Evolutionary conservation across 352 stramenopile species (phyloP).

Genomic region (Globisporangium heterothallicum): DNA sequence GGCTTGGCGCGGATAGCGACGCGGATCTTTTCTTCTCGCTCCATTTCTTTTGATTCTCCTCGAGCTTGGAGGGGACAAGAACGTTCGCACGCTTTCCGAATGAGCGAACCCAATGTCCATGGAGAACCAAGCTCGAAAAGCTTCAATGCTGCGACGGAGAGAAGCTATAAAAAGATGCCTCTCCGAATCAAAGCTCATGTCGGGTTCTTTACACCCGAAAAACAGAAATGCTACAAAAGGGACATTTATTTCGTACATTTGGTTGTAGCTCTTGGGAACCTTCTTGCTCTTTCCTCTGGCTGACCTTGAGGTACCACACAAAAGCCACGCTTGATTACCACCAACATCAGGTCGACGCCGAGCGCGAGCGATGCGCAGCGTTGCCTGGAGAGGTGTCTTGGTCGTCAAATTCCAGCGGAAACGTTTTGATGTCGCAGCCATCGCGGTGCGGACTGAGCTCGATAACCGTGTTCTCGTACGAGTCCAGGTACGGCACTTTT

Average conservation of each 20-base stretch:
- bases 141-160: conserved; percentile 2
- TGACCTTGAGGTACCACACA: background rate
- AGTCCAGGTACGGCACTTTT: conserved; percentile 68
- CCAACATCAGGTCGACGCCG: conserved; percentile 1
- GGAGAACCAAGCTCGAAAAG: too few species aligned
- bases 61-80: background rate
- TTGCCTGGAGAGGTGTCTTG: conserved; percentile 16
- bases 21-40: conserved; percentile 61
- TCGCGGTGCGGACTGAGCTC: conserved; percentile 79
- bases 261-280: background rate
- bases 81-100: too few species aligned
- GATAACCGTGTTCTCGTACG: conserved; percentile 65
- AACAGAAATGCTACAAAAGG: too few species aligned
- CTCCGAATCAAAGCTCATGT: too few species aligned
- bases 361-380: background rate
- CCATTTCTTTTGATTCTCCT: conserved; percentile 17
- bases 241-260: background rate
- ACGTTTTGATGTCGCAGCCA: conserved; percentile 79
- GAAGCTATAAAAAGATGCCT: too few species aligned
- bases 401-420: conserved; percentile 62
- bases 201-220: too few species aligned
- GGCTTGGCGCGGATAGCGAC: conserved; percentile 63
- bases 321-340: background rate
- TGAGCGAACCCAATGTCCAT: too few species aligned
- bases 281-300: too few species aligned